Conservation (phyloP, 306 rosid genomes). For the Trifolium repens region DNA sequence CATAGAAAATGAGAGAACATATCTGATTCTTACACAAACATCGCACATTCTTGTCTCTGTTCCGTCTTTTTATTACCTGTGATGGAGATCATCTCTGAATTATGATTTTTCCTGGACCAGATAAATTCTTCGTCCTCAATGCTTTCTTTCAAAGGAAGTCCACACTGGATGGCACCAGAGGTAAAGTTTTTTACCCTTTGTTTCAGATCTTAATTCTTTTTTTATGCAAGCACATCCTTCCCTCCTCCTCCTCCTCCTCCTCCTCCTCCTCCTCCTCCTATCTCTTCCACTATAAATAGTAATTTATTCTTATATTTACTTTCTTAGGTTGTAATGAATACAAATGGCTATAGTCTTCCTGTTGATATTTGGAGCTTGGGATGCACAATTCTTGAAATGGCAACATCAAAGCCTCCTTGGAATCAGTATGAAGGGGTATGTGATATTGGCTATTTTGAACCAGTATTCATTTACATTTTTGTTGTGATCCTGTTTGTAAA, state of each 20-base stretch:
- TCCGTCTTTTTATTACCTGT: constrained; percentile 15
- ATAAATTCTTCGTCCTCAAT: constrained; percentile 70
- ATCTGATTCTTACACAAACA: not conserved
- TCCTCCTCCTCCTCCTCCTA: not conserved
- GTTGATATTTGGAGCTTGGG: constrained; percentile 99
- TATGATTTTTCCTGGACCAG: constrained; percentile 57
- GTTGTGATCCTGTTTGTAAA: constrained; percentile 20
- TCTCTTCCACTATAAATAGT: not conserved
- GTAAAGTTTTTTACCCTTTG: constrained; percentile 43
- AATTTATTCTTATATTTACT: constrained; percentile 33
- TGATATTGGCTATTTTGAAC: constrained; percentile 40
- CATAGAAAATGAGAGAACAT: constrained; percentile 19
- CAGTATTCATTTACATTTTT: constrained; percentile 27
- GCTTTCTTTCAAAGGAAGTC: constrained; percentile 99
- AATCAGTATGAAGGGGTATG: constrained; percentile 97
- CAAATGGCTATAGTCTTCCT: constrained; percentile 84
- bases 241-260: not conserved
- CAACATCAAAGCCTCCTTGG: constrained; percentile 97
- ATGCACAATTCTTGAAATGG: constrained; percentile 98
- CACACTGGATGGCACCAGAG: constrained; percentile 99
- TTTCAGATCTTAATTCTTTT: constrained; percentile 9
- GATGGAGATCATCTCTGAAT: constrained; percentile 35
- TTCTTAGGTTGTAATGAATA: constrained; percentile 92
- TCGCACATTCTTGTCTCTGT: constrained; percentile 13
- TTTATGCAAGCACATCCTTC: constrained; percentile 5